Conservation (phyloP, 2,329 filamentous ascomycete genomes). For the Colletotrichum viniferum region DNA sequence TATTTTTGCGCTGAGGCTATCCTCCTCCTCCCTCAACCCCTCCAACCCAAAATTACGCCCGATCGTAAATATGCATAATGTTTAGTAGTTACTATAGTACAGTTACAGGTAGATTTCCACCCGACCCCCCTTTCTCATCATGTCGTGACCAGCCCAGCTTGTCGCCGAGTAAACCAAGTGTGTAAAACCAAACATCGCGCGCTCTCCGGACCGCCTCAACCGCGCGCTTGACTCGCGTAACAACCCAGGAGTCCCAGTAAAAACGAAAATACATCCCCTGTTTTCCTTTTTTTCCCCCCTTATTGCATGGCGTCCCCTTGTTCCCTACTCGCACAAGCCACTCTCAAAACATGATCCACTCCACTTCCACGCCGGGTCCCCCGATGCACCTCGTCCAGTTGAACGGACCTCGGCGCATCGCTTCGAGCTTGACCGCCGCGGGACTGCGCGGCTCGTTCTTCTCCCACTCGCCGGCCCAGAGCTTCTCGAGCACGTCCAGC, state of each 20-base stretch:
- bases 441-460: slow-evolving; percentile 38
- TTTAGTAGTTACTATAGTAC: slow-evolving; percentile 16
- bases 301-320: not conserved
- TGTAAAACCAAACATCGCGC: not conserved
- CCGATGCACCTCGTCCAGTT: slow-evolving; percentile 64
- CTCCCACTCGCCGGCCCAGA: slow-evolving; percentile 70
- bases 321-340: not conserved
- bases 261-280: not conserved
- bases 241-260: not conserved
- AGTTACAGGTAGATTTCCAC: slow-evolving; percentile 10
- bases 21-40: not conserved
- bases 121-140: slow-evolving; percentile 5
- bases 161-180: not conserved
- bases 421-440: slow-evolving; percentile 36
- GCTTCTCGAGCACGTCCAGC: slow-evolving; percentile 81
- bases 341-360: slow-evolving; percentile 70
- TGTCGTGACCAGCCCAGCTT: slow-evolving; percentile 15
- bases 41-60: not conserved
- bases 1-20: not conserved
- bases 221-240: slow-evolving; percentile 16
- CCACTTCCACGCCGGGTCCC: slow-evolving; percentile 60
- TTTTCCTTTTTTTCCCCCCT: not conserved
- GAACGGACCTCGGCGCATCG: slow-evolving; percentile 53
- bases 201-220: not conserved
- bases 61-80: slow-evolving; percentile 8